phyloP scores from a whole-genome alignment of 495 filamentous ascomycete species.

The Penicillium dipodomyicola region DNA sequence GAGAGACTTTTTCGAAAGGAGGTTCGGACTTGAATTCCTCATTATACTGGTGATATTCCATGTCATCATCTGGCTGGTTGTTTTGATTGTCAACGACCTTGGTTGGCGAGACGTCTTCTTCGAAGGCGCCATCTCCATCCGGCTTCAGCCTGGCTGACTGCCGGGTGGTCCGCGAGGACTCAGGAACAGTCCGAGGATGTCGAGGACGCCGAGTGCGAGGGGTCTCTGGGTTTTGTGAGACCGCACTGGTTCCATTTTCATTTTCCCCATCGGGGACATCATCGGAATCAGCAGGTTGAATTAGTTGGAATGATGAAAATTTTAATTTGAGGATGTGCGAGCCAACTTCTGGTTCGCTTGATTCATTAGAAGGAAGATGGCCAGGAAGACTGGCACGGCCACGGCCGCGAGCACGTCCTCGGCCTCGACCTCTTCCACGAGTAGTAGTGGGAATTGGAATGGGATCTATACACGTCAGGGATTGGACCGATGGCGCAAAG shows the following conservation, averaged over 20 bases:
- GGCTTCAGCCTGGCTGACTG: slow-evolving; percentile 38
- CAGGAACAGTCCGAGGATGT: slow-evolving; percentile 29
- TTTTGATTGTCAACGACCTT: slow-evolving; percentile 16
- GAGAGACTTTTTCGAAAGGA: slow-evolving; percentile 6
- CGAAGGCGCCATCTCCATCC: slow-evolving; percentile 14
- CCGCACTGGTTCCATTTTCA: background rate
- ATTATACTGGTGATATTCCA: slow-evolving; percentile 8
- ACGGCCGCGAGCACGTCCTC: slow-evolving; percentile 14
- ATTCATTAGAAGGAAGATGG: slow-evolving; percentile 1
- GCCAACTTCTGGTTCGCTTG: slow-evolving; percentile 6
- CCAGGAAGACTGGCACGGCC: slow-evolving; percentile 12
- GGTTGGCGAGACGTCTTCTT: slow-evolving; percentile 23
- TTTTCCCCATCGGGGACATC: background rate
- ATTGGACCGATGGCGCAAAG: background rate
- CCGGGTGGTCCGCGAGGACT: slow-evolving; percentile 41
- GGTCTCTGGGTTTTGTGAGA: slow-evolving; percentile 24
- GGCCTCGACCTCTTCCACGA: slow-evolving; percentile 26
- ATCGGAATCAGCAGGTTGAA: background rate
- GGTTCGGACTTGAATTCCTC: slow-evolving; percentile 12
- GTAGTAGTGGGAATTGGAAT: slow-evolving; percentile 12
- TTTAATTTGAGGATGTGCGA: slow-evolving; percentile 25
- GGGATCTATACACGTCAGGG: slow-evolving; percentile 11
- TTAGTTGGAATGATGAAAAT: slow-evolving; percentile 11
- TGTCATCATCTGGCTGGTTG: slow-evolving; percentile 16
- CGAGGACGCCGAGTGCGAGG: slow-evolving; percentile 21